Conservation (phyloP, 2,329 filamentous ascomycete genomes). For the Fusarium chaquense region DNA sequence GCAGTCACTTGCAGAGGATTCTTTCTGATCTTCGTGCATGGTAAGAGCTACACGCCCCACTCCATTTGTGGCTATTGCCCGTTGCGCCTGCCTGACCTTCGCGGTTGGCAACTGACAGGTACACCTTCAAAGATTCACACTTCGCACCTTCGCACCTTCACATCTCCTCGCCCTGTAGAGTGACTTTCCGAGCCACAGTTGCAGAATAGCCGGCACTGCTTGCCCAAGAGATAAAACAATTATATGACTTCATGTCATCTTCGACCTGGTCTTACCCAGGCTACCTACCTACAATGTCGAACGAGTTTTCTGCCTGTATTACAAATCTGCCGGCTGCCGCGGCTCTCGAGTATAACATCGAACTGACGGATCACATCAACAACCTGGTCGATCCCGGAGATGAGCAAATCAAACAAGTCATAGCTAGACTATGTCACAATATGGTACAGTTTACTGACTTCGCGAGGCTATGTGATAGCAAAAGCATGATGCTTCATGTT, state of each 20-base stretch:
- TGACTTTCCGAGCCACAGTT: not conserved
- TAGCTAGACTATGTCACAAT: not conserved
- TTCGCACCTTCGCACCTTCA: not conserved
- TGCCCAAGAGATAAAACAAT: not conserved
- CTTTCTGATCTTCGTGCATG: not conserved
- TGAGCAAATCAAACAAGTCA: not conserved
- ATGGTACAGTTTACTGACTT: not conserved
- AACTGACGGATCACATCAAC: not conserved
- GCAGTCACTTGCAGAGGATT: too few relatives aligned
- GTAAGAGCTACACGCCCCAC: not conserved
- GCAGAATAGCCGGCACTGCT: not conserved
- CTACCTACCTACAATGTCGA: not conserved
- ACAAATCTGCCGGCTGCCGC: not conserved
- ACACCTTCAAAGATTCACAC: not conserved
- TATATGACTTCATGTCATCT: not conserved
- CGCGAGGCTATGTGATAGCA: accelerated
- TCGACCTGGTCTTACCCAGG: not conserved
- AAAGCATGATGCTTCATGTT: not conserved
- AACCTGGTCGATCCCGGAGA: not conserved
- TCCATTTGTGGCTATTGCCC: too few relatives aligned
- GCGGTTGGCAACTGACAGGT: not conserved
- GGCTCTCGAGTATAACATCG: not conserved
- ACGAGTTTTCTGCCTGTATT: not conserved
- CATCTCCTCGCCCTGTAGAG: not conserved
- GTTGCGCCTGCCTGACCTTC: too few relatives aligned